Evolutionary conservation across 495 filamentous ascomycete species (phyloP), one percentile per base, ranked within the genome.

Genomic region (Penicillium cataractarum): DNA sequence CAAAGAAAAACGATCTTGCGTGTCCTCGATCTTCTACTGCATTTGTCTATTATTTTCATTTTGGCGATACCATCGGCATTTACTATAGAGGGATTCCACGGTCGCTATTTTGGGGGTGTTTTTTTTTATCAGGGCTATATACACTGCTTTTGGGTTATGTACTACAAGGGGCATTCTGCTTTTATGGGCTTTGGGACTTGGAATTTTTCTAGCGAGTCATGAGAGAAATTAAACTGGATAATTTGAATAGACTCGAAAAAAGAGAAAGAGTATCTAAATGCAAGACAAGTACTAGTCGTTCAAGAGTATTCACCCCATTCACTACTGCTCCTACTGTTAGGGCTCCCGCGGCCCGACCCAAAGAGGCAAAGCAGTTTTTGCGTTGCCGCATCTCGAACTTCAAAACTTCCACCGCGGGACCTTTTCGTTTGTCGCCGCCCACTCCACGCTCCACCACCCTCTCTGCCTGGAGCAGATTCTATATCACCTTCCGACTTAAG

Each of bases 381-480:
- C 67, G 64, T 61, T 68, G 57, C 66, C 65, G 66, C 69, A 72
- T 70, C 69, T 54, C 51, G 51, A 72, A 76, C 70, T 67, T 72
- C 71, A 73, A 77, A 76, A 73, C 75, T 75, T 75, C 69, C 70
- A 67, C 52, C 49, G 58, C 63, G 57, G 55, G 59, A 57, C 56
- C 33, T 60, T 70, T 71, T 65, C 65, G 51, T 57, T 50, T 62
- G 57, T 61, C n/a, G 62, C 52, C 61, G 26, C 60, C 39, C 42
- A 48, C 52, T 57, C 26, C 37, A 48, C 50, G 31, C 29, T 27
- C 50, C 63, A 39, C 52, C 58, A 27, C 65, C 24, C 66, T 27
- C 66, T 75, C 77, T 81, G 78, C 78, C 77, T 79, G 78, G 78
- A 73, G 78, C 78, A 80, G 78, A 78, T 57, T n/a, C n/a, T n/a